These are phyloP conservation scores for Acanthamoeba healyi DNA, from an alignment of 208 protist genomes.

Conservation along the genomic window DNA sequence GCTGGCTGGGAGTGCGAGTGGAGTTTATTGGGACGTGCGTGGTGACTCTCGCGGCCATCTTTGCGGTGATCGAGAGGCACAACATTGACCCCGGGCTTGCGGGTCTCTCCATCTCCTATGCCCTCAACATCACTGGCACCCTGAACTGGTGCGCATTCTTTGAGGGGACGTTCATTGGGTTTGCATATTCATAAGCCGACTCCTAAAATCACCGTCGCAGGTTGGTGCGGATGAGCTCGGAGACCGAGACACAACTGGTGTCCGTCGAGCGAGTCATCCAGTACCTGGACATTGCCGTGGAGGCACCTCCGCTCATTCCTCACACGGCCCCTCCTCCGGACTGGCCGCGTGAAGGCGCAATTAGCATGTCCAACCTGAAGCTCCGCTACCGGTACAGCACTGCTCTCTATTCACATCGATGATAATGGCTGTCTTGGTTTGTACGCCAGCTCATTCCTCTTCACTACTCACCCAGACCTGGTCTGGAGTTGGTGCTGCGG, in stretches of 20 bases:
- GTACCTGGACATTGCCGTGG: slow-evolving; percentile 82
- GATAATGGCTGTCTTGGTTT: slow-evolving; percentile 89
- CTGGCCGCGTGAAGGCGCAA: slow-evolving; percentile 85
- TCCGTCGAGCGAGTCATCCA: slow-evolving; percentile 84
- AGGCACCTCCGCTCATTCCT: no score
- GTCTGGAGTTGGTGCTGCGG: slow-evolving; percentile 77
- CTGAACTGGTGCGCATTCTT: slow-evolving; percentile 87
- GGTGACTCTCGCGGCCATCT: slow-evolving; percentile 83
- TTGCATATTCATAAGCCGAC: no score
- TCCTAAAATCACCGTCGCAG: neutral
- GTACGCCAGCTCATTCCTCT: slow-evolving; percentile 94
- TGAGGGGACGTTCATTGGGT: no score
- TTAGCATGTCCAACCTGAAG: slow-evolving; percentile 80
- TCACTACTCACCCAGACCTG: slow-evolving; percentile 88
- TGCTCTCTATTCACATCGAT: slow-evolving; percentile 69
- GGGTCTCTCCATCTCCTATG: slow-evolving; percentile 89
- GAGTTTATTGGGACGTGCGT: slow-evolving; percentile 89
- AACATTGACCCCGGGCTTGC: slow-evolving; percentile 81
- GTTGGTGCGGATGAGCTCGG: slow-evolving; percentile 57
- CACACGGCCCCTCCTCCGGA: neutral
- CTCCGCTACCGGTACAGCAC: neutral
- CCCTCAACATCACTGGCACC: slow-evolving; percentile 86
- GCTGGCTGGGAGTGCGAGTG: slow-evolving; percentile 93
- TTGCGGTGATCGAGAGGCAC: slow-evolving; percentile 81
- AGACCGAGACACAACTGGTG: slow-evolving; percentile 63